Evolutionary conservation across 2,329 filamentous ascomycete species (phyloP).

Genomic region (Sarocladium oryzae): DNA sequence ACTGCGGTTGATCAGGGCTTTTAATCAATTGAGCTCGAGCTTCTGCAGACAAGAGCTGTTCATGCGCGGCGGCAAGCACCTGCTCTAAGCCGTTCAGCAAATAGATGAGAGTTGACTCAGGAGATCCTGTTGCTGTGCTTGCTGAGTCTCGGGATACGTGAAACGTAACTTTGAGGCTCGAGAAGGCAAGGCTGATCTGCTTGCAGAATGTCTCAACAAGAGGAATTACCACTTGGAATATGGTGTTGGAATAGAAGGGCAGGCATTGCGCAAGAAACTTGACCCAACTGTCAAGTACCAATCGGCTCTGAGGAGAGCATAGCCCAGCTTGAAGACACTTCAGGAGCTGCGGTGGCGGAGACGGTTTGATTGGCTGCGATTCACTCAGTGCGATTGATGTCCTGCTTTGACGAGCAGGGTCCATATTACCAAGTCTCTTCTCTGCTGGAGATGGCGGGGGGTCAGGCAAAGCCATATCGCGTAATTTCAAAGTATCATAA

Average conservation of each 20-base stretch:
- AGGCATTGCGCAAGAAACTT: constrained; percentile 76
- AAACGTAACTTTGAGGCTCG: constrained; percentile 62
- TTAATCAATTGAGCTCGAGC: constrained; percentile 61
- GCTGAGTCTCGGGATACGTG: constrained; percentile 20
- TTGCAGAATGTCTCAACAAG: constrained; percentile 83
- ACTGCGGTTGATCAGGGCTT: constrained; percentile 74
- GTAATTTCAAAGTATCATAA: constrained; percentile 64
- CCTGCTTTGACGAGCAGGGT: constrained; percentile 33
- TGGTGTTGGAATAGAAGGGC: constrained; percentile 73
- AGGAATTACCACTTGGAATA: constrained; percentile 86
- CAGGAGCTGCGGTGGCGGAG: constrained; percentile 67
- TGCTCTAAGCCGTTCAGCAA: constrained; percentile 91
- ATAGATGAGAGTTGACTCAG: constrained; percentile 71
- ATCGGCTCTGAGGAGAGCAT: constrained; percentile 63
- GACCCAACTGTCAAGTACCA: constrained; percentile 87
- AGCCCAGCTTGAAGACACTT: constrained; percentile 79
- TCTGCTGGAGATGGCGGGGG: constrained; percentile 41
- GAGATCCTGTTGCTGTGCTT: constrained; percentile 28
- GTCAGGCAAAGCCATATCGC: constrained; percentile 36
- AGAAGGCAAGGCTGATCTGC: constrained; percentile 69
- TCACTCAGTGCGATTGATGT: constrained; percentile 30
- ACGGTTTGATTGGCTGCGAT: constrained; percentile 9
- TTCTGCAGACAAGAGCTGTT: constrained; percentile 72
- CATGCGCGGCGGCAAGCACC: constrained; percentile 79
- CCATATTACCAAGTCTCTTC: constrained; percentile 35